Conservation (phyloP, 371 early-diverging fungal genomes). For the Mucor circinelloides region DNA sequence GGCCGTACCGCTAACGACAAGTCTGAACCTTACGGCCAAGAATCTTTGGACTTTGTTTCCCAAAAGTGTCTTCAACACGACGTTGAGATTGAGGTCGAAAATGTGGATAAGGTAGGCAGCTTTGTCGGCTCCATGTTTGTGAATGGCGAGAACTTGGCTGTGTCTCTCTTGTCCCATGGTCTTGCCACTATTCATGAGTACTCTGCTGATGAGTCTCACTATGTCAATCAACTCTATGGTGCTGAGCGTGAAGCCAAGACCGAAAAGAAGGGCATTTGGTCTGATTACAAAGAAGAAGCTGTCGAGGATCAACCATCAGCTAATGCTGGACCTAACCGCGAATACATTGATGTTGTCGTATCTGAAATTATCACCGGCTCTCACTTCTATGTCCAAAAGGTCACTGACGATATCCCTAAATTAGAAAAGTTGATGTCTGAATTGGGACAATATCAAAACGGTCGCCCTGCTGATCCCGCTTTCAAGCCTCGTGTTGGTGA, state of each 20-base stretch:
- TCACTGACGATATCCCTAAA: conserved; percentile 67
- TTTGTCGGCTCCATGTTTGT: conserved; percentile 87
- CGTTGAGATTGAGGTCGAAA: conserved; percentile 86
- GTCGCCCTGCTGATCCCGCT: conserved; percentile 40
- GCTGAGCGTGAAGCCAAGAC: conserved; percentile 82
- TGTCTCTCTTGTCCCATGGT: conserved; percentile 75
- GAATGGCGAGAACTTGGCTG: conserved; percentile 67
- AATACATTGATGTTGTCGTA: conserved; percentile 81
- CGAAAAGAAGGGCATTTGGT: conserved; percentile 61
- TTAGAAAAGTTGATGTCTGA: conserved; percentile 87
- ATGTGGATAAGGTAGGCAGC: conserved; percentile 86
- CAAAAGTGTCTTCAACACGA: conserved; percentile 85
- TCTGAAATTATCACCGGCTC: conserved; percentile 79
- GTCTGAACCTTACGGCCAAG: conserved; percentile 88
- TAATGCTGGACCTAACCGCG: conserved; percentile 59
- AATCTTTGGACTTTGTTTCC: conserved; percentile 74
- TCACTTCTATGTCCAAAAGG: conserved; percentile 78
- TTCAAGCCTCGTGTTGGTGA: conserved; percentile 74
- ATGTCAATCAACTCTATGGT: conserved; percentile 68
- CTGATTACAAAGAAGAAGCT: conserved; percentile 38
- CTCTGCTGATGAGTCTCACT: conserved; percentile 81
- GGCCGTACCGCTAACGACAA: conserved; percentile 68
- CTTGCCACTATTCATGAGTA: conserved; percentile 82
- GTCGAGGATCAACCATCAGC: conserved; percentile 36
- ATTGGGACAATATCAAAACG: conserved; percentile 67